phyloP scores from a whole-genome alignment of 805 yeast genomes.

The Blastobotrys peoriensis region DNA sequence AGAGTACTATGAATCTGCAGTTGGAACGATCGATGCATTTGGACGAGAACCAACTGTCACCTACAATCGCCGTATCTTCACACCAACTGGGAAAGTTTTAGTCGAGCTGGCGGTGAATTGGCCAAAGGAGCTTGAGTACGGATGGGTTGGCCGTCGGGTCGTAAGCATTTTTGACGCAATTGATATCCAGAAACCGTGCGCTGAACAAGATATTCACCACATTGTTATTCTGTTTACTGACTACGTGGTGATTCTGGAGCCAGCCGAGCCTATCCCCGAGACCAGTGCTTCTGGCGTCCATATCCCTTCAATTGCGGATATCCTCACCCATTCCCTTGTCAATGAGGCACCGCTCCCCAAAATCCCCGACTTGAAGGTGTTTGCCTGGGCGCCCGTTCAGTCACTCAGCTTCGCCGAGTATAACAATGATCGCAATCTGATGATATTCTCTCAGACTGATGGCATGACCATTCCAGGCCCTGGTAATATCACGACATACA shows the following conservation, averaged over 20 bases:
- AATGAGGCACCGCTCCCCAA: conserved; percentile 72
- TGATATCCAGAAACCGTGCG: conserved; percentile 26
- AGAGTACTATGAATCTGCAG: conserved; percentile 46
- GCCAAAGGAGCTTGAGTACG: conserved; percentile 83
- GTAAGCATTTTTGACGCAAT: conserved; percentile 61
- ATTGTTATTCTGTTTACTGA: conserved; percentile 79
- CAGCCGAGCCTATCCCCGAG: conserved; percentile 41
- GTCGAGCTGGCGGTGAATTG: conserved; percentile 79
- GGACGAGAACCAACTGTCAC: conserved; percentile 46
- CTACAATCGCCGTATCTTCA: conserved; percentile 64
- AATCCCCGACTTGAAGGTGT: conserved; percentile 65
- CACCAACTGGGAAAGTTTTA: conserved; percentile 84
- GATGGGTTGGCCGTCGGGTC: conserved; percentile 82
- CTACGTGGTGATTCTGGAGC: conserved; percentile 53
- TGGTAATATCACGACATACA: conserved; percentile 9
- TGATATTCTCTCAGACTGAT: conserved; percentile 27
- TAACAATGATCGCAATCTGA: conserved; percentile 27
- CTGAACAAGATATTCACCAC: conserved; percentile 33
- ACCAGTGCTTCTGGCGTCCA: conserved; percentile 29
- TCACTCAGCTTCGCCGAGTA: conserved; percentile 48
- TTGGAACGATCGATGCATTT: conserved; percentile 73
- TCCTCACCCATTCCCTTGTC: conserved; percentile 82
- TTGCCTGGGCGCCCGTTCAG: conserved; percentile 58
- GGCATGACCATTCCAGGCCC: conserved; percentile 16
- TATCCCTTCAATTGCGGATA: conserved; percentile 63